Conservation (phyloP, 1,139 yeast genomes). For the Pneumocystis murina region DNA sequence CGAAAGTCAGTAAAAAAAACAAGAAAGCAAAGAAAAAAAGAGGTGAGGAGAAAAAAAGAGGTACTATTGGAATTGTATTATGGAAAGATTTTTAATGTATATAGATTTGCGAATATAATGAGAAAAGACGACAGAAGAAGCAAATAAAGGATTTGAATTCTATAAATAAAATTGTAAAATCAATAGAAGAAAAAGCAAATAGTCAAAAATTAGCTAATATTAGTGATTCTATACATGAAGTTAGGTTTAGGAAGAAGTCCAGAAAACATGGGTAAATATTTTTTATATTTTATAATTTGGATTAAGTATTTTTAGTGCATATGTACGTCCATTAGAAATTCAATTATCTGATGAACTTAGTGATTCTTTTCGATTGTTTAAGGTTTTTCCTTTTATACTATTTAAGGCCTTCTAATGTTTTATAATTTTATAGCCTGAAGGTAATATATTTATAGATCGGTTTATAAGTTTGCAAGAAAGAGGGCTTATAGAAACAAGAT, state of each 20-base stretch:
- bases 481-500: conserved; percentile 77
- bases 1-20: not conserved
- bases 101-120: not conserved
- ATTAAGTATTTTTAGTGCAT: not conserved
- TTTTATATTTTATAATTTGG: not conserved
- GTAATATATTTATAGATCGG: conserved; percentile 68
- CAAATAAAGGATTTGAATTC: not conserved
- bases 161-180: not conserved
- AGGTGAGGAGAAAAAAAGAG: not conserved
- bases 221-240: not conserved
- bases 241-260: not conserved
- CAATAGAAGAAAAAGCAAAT: not conserved
- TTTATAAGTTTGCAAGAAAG: conserved; percentile 66
- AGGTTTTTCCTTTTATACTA: not conserved
- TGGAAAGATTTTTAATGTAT: not conserved
- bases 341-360: conserved; percentile 80
- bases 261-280: not conserved
- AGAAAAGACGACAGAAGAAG: not conserved
- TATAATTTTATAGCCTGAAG: conserved; percentile 45
- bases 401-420: not conserved
- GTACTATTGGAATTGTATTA: not conserved
- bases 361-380: conserved; percentile 62
- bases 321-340: conserved; percentile 46
- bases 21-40: not conserved
- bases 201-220: not conserved